These are phyloP conservation scores for Clonostachys solani DNA, from an alignment of 2,329 filamentous ascomycete species.

Conservation along the genomic window DNA sequence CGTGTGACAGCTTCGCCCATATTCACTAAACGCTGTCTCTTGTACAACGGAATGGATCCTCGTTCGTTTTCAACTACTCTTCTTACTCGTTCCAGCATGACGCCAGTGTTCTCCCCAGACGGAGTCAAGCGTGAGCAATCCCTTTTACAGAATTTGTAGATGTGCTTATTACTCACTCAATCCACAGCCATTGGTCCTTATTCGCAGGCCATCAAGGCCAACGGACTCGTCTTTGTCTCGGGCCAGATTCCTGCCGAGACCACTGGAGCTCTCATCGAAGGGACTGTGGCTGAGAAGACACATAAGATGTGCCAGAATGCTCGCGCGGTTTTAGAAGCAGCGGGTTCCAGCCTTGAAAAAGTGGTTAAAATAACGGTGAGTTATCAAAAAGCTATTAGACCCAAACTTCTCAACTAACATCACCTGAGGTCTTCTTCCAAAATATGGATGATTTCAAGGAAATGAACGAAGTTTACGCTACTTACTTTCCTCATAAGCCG, in stretches of 20 bases:
- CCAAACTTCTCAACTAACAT: neutral
- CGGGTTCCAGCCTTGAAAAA: slow-evolving; percentile 56
- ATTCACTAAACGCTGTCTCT: no score
- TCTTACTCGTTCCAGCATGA: no score
- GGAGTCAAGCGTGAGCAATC: neutral
- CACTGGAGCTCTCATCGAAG: slow-evolving; percentile 52
- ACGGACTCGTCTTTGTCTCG: slow-evolving; percentile 60
- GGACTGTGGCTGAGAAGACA: slow-evolving; percentile 40
- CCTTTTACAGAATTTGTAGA: neutral
- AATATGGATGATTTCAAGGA: neutral
- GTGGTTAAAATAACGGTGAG: slow-evolving; percentile 59
- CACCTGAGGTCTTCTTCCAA: neutral
- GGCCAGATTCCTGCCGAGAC: slow-evolving; percentile 64
- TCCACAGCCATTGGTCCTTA: neutral
- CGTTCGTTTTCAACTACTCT: no score
- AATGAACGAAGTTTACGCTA: neutral
- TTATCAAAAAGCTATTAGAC: neutral
- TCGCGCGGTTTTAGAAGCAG: slow-evolving; percentile 62
- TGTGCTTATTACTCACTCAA: neutral
- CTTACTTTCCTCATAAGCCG: neutral
- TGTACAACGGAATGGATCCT: no score
- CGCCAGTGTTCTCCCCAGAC: neutral
- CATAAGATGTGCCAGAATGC: slow-evolving; percentile 42
- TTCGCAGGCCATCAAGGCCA: slow-evolving; percentile 13
- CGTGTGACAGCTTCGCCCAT: no score